These are phyloP conservation scores for Nakazawaea molendinolei DNA, from an alignment of 805 yeast genomes.

Conservation along the genomic window DNA sequence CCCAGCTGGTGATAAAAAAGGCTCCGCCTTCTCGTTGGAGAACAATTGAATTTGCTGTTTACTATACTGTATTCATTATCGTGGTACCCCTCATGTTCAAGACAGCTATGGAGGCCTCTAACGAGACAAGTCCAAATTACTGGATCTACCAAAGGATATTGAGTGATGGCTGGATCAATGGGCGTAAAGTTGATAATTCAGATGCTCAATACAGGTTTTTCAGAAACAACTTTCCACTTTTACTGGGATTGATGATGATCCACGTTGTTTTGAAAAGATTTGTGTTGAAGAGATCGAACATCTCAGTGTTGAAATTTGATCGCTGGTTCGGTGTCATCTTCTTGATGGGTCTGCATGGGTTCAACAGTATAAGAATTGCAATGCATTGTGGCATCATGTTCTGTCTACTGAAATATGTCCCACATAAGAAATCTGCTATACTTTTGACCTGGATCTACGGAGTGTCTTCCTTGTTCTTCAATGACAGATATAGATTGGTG, in stretches of 20 bases:
- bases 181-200: conserved; percentile 86
- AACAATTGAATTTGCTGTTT: conserved; percentile 68
- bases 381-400: conserved; percentile 52
- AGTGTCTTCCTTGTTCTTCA: conserved; percentile 67
- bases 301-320: conserved; percentile 60
- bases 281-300: conserved; percentile 17
- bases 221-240: conserved; percentile 66
- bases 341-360: conserved; percentile 73
- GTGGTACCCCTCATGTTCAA: conserved; percentile 79
- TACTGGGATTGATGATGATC: conserved; percentile 44
- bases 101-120: conserved; percentile 77
- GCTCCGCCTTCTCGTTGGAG: conserved; percentile 55
- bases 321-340: conserved; percentile 63
- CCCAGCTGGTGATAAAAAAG: conserved; percentile 25
- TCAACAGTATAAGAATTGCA: conserved; percentile 56
- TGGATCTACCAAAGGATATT: conserved; percentile 52
- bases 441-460: conserved; percentile 70
- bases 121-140: conserved; percentile 69
- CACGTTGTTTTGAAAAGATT: conserved; percentile 50
- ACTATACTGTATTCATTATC: conserved; percentile 52
- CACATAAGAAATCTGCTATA: conserved; percentile 32
- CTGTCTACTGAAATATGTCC: conserved; percentile 34
- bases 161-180: conserved; percentile 83
- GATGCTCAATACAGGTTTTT: conserved; percentile 87
- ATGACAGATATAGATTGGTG: conserved; percentile 52